phyloP scores from a whole-genome alignment of 805 yeast species.

The Lachancea sp. region DNA sequence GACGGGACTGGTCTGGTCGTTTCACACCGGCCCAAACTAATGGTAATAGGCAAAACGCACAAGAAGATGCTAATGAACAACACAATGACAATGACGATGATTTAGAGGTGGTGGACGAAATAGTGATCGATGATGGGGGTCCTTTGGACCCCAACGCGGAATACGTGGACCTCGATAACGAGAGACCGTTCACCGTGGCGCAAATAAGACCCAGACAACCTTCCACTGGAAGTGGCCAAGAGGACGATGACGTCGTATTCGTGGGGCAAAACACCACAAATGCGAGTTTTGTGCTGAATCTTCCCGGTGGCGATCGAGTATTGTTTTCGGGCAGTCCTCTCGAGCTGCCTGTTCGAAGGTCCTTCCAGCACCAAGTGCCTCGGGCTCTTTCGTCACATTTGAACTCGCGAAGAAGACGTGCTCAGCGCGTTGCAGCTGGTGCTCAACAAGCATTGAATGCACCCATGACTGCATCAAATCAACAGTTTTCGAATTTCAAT shows the following conservation, averaged over 20 bases:
- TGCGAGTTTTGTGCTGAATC: constrained; percentile 18
- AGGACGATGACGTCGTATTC: constrained; percentile 27
- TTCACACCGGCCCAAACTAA: neutral
- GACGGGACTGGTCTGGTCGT: neutral
- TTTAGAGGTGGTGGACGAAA: constrained; percentile 15
- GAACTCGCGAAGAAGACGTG: constrained; percentile 10
- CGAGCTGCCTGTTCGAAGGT: constrained; percentile 24
- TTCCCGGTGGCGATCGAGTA: constrained; percentile 27
- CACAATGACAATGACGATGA: constrained; percentile 12
- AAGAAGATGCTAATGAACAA: neutral
- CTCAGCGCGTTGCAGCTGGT: constrained; percentile 17
- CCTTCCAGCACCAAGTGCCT: constrained; percentile 21
- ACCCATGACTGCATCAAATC: neutral
- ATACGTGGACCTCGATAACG: constrained; percentile 23
- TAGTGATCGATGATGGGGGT: constrained; percentile 12
- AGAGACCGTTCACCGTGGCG: constrained; percentile 9
- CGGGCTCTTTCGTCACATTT: neutral
- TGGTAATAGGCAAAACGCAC: too few species aligned
- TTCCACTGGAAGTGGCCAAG: constrained; percentile 12
- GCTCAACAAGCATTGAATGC: constrained; percentile 11
- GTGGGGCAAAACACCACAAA: constrained; percentile 24
- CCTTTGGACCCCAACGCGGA: constrained; percentile 24
- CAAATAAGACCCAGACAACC: constrained; percentile 17
- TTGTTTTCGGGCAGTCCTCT: constrained; percentile 17
- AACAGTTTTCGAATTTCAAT: neutral